These are phyloP conservation scores for Sugiyamaella grinbergsii DNA, from an alignment of 1,139 yeast genomes.

Conservation along the genomic window DNA sequence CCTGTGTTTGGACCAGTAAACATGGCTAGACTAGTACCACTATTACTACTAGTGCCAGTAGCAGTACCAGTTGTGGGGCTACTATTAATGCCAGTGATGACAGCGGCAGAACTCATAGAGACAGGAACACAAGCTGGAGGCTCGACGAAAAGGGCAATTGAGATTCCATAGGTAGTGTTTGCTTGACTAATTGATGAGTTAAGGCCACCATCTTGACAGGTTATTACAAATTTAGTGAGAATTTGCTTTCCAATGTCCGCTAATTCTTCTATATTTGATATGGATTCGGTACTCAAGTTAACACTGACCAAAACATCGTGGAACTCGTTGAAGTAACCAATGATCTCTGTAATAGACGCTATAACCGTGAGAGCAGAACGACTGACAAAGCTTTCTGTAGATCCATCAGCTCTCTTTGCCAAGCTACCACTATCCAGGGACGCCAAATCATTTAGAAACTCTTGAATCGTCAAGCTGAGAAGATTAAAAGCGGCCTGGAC, in stretches of 20 bases:
- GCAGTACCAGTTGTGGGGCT: too few species aligned
- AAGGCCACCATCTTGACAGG: conserved; percentile 14
- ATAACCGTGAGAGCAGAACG: conserved; percentile 18
- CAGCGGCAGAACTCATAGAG: not conserved
- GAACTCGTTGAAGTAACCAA: conserved; percentile 11
- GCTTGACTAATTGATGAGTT: conserved; percentile 17
- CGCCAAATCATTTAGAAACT: conserved; percentile 16
- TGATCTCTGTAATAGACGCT: conserved; percentile 9
- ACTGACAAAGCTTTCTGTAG: conserved; percentile 7
- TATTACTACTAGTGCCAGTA: too few species aligned
- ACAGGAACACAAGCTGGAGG: conserved; percentile 8
- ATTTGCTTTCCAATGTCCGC: conserved; percentile 18
- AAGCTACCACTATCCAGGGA: not conserved
- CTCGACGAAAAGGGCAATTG: conserved; percentile 10
- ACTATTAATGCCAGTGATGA: too few species aligned
- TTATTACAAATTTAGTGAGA: conserved; percentile 11
- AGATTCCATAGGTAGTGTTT: conserved; percentile 11
- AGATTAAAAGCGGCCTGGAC: conserved; percentile 9
- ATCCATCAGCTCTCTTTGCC: conserved; percentile 9
- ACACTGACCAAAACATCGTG: conserved; percentile 1
- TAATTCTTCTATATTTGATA: conserved; percentile 14
- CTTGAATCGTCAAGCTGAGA: conserved; percentile 6
- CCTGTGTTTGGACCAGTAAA: too few species aligned
- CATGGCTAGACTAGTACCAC: too few species aligned
- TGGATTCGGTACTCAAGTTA: conserved; percentile 6